Base-by-base conservation (phyloP, 768 basidiomycete genomes). In the Xerocomellus amylosporus region DNA sequence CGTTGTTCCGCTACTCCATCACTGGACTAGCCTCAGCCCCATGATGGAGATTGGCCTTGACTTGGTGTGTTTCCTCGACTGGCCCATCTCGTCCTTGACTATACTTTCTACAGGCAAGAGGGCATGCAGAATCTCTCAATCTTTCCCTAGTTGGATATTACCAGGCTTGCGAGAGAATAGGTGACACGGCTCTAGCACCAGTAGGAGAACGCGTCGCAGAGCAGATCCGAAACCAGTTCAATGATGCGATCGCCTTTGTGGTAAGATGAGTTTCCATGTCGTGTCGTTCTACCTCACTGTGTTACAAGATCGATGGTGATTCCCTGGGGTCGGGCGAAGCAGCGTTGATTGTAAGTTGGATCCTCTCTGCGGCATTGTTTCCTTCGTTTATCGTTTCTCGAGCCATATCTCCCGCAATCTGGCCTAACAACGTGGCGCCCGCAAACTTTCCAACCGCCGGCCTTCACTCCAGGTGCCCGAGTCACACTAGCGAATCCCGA, bases 21-120 rank as follows among this genome's bases (percentile, higher is more conserved):
- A 90, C 65, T 93, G 90, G 90, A 90, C 88, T 8, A 85, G 80
- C 61, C 76, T 93, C 49, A 87, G 85, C 56, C 87, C 88, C 4
- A 88, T 88, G 85, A 90, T 90, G 86, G 89, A 91, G 66, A 84
- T 90, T 56, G 90, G 88, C 24, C 77, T 91, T 39, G 87, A 89
- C 62, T 73, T 90, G 64, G 89, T 88, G 59, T 60, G 84, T 72
- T 28, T 17, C 31, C 37, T 47, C 8, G 15, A 33, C 48, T 43
- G 19, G 31, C 24, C 13, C n/a, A 17, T 44, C 47, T 45, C 19
- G n/a, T 40, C 40, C 36, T 34, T 54, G 8, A 22, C 30, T 54
- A 43, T 40, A 51, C 13, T 30, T 26, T 44, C 33, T 30, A 40
- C 66, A 90, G 88, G 86, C 83, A 37, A 74, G 67, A 43, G 77